These are phyloP conservation scores for Sugiyamaella grinbergsii DNA, from an alignment of 1,139 yeast species.

Conservation along the genomic window DNA sequence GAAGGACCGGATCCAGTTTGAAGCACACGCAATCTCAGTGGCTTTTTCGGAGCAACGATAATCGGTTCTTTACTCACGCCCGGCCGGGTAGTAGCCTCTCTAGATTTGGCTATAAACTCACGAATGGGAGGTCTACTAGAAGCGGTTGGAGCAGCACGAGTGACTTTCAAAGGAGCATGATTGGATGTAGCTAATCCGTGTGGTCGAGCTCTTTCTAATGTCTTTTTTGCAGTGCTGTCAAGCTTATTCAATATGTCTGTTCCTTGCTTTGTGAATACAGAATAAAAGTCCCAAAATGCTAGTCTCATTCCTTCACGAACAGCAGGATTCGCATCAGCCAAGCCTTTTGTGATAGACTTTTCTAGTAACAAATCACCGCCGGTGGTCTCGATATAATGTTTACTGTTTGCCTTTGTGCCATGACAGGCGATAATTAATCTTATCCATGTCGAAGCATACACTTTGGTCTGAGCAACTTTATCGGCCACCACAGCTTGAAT, in stretches of 20 bases:
- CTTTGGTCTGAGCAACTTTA: slow-evolving; percentile 69
- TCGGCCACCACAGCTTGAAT: slow-evolving; percentile 61
- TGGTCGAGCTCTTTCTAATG: slow-evolving; percentile 55
- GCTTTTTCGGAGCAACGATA: slow-evolving; percentile 4
- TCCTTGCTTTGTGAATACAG: slow-evolving; percentile 49
- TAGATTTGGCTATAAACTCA: slow-evolving; percentile 29
- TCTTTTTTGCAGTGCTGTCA: slow-evolving; percentile 54
- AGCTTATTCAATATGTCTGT: slow-evolving; percentile 46
- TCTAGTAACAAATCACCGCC: slow-evolving; percentile 52
- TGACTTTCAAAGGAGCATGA: slow-evolving; percentile 17
- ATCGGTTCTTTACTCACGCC: slow-evolving; percentile 1
- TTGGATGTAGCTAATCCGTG: slow-evolving; percentile 5
- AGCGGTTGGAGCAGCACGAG: slow-evolving; percentile 20
- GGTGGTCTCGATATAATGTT: slow-evolving; percentile 43
- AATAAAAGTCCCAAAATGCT: slow-evolving; percentile 70
- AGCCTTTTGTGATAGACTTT: slow-evolving; percentile 58
- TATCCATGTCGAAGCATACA: slow-evolving; percentile 71
- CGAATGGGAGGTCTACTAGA: slow-evolving; percentile 26
- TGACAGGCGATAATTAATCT: slow-evolving; percentile 57
- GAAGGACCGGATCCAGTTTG: neutral
- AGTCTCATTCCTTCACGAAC: slow-evolving; percentile 77
- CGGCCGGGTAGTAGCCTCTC: slow-evolving; percentile 19
- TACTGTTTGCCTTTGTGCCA: slow-evolving; percentile 40
- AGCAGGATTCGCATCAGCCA: slow-evolving; percentile 77
- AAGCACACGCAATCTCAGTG: slow-evolving; percentile 3